These are phyloP conservation scores for Crepidotus variabilis DNA, from an alignment of 768 basidiomycete species.

Conservation along the genomic window DNA sequence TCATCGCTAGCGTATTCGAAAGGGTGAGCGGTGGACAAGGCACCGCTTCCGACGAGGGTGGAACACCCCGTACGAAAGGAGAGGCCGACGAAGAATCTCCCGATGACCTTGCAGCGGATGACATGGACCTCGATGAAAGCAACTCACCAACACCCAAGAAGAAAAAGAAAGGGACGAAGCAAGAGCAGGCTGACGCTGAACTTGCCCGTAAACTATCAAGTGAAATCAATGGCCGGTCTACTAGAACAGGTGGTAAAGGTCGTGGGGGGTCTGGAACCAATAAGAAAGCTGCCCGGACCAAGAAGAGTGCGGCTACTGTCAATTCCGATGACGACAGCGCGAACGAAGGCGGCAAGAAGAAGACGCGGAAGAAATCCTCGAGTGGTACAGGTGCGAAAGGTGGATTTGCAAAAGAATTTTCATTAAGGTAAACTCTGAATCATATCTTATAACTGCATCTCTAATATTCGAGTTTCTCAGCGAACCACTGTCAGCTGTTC, in stretches of 20 bases:
- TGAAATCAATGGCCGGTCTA: slow-evolving; percentile 63
- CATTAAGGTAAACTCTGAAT: slow-evolving; percentile 50
- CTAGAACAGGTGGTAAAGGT: slow-evolving; percentile 38
- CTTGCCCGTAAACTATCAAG: slow-evolving; percentile 67
- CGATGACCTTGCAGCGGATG: slow-evolving; percentile 20
- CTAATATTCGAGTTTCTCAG: slow-evolving; percentile 33
- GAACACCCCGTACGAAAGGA: slow-evolving; percentile 35
- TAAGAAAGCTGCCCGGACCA: slow-evolving; percentile 39
- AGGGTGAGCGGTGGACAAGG: slow-evolving; percentile 41
- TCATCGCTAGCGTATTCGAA: slow-evolving; percentile 68
- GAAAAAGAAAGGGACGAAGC: slow-evolving; percentile 46
- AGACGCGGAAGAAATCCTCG: slow-evolving; percentile 43
- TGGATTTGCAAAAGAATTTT: slow-evolving; percentile 77
- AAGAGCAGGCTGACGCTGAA: slow-evolving; percentile 63
- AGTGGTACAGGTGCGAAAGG: slow-evolving; percentile 59
- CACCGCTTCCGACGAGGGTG: slow-evolving; percentile 19
- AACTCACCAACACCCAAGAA: slow-evolving; percentile 40
- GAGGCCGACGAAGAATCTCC: slow-evolving; percentile 29
- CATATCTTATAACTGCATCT: slow-evolving; percentile 4
- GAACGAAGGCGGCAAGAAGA: slow-evolving; percentile 35
- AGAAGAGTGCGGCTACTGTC: slow-evolving; percentile 54
- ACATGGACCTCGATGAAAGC: slow-evolving; percentile 26
- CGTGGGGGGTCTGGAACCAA: slow-evolving; percentile 34
- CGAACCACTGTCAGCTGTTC: slow-evolving; percentile 65
- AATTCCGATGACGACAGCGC: slow-evolving; percentile 52